These are phyloP conservation scores for Thelonectria rubi DNA, from an alignment of 2,329 filamentous ascomycete genomes.

Conservation along the genomic window DNA sequence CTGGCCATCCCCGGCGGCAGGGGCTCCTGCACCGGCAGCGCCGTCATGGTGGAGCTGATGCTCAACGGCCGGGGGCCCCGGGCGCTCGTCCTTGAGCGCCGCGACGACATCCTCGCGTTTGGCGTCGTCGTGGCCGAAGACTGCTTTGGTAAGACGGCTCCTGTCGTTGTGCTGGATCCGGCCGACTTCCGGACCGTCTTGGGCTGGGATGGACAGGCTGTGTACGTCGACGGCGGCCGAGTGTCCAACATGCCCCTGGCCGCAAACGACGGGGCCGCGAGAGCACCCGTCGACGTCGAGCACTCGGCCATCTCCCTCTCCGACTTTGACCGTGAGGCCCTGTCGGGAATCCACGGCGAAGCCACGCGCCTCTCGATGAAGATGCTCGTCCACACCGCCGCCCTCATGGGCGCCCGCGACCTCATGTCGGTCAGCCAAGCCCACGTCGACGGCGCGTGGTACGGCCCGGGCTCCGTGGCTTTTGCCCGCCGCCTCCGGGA, in stretches of 20 bases:
- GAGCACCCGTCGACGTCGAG: neutral
- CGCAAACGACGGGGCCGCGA: neutral
- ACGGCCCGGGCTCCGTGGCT: conserved; percentile 26
- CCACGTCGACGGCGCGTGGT: conserved; percentile 29
- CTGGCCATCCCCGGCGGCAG: conserved; percentile 57
- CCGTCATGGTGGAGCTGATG: conserved; percentile 55
- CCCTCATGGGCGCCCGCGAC: conserved; percentile 24
- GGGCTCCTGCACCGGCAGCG: conserved; percentile 57
- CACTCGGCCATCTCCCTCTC: conserved; percentile 19
- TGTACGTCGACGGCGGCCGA: conserved; percentile 22
- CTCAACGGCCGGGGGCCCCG: conserved; percentile 50
- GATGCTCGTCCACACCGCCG: conserved; percentile 30
- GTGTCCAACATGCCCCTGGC: conserved; percentile 12
- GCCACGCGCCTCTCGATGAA: conserved; percentile 24
- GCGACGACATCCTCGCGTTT: conserved; percentile 55
- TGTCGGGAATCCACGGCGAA: conserved; percentile 26
- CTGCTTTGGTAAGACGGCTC: conserved; percentile 52
- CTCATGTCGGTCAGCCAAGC: conserved; percentile 34
- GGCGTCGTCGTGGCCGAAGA: conserved; percentile 55
- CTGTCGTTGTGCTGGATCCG: conserved; percentile 46
- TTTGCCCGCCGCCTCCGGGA: conserved; percentile 30
- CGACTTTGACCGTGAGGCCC: conserved; percentile 11
- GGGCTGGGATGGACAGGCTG: conserved; percentile 1
- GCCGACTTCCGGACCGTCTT: conserved; percentile 30
- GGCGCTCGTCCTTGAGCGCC: conserved; percentile 52